Evolutionary conservation across 2,329 filamentous ascomycete genomes (phyloP), one percentile per base, ranked within the genome.

Genomic region (Elsinoe fawcettii): DNA sequence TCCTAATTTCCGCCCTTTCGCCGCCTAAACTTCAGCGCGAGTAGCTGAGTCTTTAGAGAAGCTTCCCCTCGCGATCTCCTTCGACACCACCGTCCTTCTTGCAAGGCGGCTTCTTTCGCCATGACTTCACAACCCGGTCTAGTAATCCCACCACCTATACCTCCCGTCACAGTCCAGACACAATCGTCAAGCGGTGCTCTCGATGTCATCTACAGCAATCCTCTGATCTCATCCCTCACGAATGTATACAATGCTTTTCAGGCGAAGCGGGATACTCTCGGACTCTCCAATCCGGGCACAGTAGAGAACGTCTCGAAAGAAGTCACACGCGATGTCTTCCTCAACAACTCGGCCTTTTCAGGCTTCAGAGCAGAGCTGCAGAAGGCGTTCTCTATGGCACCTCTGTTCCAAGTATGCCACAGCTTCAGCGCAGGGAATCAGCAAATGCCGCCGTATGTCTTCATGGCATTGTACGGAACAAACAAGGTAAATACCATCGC

Each of bases 401-500:
- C 93, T 59, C 78, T 97, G 65, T 99, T 99, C 80, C 92, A 97
- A 76, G 88, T 96, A 66, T 96, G 92, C 63, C 93, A 99, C 77
- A 89, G 93, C 66, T 93, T 99, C 73, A 87, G 92, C 57, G 89
- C 96, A 83, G 92, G 93, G 66, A 82, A 82, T 43, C 90, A 96
- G 75, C 85, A 87, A 64, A 80, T 95, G 72, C 91, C 91, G 71
- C 93, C 93, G 36, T 99, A 99, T 75, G 90, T 89, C 57, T 96
- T 97, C 75, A 89, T 90, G 65, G 89, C 88, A 63, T 83, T 99
- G 69, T 96, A 93, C 72, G 93, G 93, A 65, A 96, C 88, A 64
- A 87, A 87, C 74, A 92, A 90, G 80, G 92, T 96, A 64, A 56
- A 63, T 67, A 47, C 66, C 58, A 41, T 12, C 8, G 41, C 20